These are phyloP conservation scores for Entrophospora sp. DNA, from an alignment of 192 early-diverging fungal genomes.

Conservation along the genomic window DNA sequence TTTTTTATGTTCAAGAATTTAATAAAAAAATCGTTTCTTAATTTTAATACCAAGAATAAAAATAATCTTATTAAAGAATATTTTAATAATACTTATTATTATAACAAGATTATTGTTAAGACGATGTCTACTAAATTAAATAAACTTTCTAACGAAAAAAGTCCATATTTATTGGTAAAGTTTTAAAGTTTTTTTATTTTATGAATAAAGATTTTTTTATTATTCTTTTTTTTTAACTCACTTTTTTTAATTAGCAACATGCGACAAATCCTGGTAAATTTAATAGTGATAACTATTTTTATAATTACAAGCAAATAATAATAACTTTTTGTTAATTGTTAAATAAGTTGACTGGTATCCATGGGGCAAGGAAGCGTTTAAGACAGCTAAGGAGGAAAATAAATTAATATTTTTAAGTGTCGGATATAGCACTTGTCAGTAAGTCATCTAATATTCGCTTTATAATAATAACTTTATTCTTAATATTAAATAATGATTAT, in stretches of 20 bases:
- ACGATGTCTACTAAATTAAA: constrained; percentile 26
- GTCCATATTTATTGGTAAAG: constrained; percentile 48
- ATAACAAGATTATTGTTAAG: no score
- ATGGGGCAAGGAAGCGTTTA: constrained; percentile 56
- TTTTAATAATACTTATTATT: no score
- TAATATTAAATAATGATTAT: background rate
- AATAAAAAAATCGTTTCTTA: no score
- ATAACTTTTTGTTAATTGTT: background rate
- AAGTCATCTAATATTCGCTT: constrained; percentile 14
- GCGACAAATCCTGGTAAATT: constrained; percentile 17
- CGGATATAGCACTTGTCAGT: constrained; percentile 61
- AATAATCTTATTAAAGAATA: no score
- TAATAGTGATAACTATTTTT: no score
- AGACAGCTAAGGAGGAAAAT: constrained; percentile 38
- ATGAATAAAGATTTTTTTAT: background rate
- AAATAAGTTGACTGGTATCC: constrained; percentile 53
- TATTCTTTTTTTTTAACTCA: background rate
- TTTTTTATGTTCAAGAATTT: no score
- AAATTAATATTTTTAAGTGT: constrained; percentile 58
- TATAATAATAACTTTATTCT: background rate
- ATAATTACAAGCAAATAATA: no score
- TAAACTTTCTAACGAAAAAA: constrained; percentile 44
- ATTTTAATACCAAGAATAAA: no score
- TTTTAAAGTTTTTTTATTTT: background rate
- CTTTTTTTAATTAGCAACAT: constrained; percentile 9